Conservation (phyloP, 352 stramenopile species). For the Thalassiosira hispida region DNA sequence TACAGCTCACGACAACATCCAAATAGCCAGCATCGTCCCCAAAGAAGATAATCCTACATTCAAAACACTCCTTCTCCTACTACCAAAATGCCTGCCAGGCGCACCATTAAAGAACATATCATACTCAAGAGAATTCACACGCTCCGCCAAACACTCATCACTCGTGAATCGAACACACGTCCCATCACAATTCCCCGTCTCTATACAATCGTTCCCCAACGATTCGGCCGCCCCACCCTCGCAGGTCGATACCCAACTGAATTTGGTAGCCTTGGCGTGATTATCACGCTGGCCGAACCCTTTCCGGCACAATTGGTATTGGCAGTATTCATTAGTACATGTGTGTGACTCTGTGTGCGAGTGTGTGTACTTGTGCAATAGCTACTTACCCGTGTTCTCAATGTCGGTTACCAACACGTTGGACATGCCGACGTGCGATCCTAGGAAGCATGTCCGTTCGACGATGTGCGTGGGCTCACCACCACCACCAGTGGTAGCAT, state of each 20-base stretch:
- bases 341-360: too few species aligned
- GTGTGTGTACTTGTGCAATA: too few species aligned
- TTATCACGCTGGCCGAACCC: conserved; percentile 45
- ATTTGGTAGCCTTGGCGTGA: conserved; percentile 29
- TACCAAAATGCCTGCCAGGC: too few species aligned
- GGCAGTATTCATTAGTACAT: too few species aligned
- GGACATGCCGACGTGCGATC: conserved; percentile 42
- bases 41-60: too few species aligned
- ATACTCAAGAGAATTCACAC: neutral
- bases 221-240: conserved; percentile 42
- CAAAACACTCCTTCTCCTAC: too few species aligned
- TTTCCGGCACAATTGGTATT: too few species aligned
- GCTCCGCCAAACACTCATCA: conserved; percentile 29
- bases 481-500: neutral
- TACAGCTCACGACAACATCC: too few species aligned
- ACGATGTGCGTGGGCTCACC: conserved; percentile 28
- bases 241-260: conserved; percentile 38
- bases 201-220: conserved; percentile 36
- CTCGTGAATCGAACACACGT: conserved; percentile 37
- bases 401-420: conserved; percentile 47
- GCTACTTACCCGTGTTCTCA: neutral
- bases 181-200: conserved; percentile 33
- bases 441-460: conserved; percentile 41
- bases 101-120: too few species aligned
- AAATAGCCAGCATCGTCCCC: too few species aligned